These are phyloP conservation scores for Fusarium sp. DNA, from an alignment of 2,329 filamentous ascomycete species.

Conservation along the genomic window DNA sequence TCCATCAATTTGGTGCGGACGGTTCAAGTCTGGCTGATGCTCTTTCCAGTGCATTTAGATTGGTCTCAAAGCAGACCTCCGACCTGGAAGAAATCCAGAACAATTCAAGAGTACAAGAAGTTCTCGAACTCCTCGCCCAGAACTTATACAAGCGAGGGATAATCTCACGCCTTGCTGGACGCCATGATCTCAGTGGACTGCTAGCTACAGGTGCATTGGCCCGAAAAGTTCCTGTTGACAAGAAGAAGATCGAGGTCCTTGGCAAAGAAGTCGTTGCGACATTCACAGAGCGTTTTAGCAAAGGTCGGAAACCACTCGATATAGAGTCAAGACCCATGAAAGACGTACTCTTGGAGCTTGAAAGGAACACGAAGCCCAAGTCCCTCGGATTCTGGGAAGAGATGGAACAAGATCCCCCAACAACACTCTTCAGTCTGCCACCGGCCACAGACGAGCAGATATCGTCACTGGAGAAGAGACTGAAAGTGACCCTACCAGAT, in stretches of 20 bases:
- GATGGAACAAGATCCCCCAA: background rate
- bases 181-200: conserved; percentile 15
- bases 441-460: conserved; percentile 32
- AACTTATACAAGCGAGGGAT: background rate
- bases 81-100: conserved; percentile 8
- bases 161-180: background rate
- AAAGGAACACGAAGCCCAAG: conserved; percentile 23
- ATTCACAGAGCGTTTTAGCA: conserved; percentile 9
- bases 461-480: conserved; percentile 8
- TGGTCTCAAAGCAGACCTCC: conserved; percentile 9
- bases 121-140: background rate
- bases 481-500: conserved; percentile 1
- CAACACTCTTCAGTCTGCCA: conserved; percentile 24
- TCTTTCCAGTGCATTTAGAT: background rate
- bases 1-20: background rate
- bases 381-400: background rate
- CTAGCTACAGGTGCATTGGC: conserved; percentile 20
- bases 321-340: conserved; percentile 11
- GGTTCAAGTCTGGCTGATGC: background rate
- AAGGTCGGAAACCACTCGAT: conserved; percentile 8
- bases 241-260: conserved; percentile 1
- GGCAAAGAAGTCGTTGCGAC: conserved; percentile 9
- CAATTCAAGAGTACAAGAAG: conserved; percentile 14
- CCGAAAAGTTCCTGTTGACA: conserved; percentile 18
- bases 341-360: conserved; percentile 13